phyloP scores from a whole-genome alignment of 2,329 filamentous ascomycete genomes.

The Claviceps sp. region DNA sequence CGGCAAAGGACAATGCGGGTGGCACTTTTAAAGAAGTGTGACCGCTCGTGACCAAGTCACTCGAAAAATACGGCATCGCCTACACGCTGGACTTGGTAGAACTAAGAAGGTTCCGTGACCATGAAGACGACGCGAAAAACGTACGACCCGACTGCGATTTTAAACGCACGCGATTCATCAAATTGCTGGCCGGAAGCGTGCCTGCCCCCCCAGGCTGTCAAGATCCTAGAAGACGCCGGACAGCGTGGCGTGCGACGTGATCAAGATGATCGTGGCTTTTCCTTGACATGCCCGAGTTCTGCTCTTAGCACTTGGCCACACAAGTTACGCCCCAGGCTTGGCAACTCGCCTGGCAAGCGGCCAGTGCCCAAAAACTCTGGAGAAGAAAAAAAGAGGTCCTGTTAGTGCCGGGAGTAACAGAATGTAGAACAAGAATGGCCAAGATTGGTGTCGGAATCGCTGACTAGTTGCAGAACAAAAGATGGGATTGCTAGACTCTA shows the following conservation, averaged over 20 bases:
- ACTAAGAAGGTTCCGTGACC: conserved; percentile 63
- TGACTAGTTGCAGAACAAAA: no score
- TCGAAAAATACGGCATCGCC: conserved; percentile 79
- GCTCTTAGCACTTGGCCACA: no score
- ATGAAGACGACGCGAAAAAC: conserved; percentile 90
- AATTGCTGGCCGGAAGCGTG: conserved; percentile 79
- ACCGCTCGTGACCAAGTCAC: conserved; percentile 75
- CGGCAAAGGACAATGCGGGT: conserved; percentile 66
- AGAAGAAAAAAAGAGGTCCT: no score
- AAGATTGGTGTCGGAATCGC: no score
- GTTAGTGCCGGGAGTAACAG: no score
- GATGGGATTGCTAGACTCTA: no score
- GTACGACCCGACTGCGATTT: conserved; percentile 79
- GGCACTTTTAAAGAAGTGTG: conserved; percentile 92
- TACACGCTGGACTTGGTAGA: conserved; percentile 91
- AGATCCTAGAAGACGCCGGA: conserved; percentile 72
- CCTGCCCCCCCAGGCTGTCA: conserved; percentile 85
- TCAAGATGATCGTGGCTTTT: conserved; percentile 52
- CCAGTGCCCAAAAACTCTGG: no score
- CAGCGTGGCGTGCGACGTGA: conserved; percentile 75
- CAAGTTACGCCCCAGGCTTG: no score
- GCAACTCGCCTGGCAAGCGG: no score
- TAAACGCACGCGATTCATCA: conserved; percentile 93
- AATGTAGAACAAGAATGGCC: no score
- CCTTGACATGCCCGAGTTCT: no score